These are phyloP conservation scores for Annulohypoxylon maeteangense DNA, from an alignment of 495 filamentous ascomycete species.

Conservation along the genomic window DNA sequence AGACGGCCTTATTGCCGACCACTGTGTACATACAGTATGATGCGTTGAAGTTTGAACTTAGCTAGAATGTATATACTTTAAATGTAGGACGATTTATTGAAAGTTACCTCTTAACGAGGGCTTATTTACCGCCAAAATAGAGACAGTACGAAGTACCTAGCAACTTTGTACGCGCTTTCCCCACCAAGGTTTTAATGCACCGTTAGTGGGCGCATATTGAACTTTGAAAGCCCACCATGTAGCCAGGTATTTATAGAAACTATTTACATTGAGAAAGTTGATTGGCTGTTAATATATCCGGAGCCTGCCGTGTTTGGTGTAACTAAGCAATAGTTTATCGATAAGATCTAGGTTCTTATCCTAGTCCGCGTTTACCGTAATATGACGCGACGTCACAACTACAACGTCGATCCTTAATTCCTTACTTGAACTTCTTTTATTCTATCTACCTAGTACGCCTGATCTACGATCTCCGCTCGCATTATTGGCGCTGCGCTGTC, in stretches of 20 bases:
- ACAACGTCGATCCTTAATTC: conserved; percentile 21
- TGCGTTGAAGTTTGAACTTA: conserved; percentile 59
- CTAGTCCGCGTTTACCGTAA: conserved; percentile 27
- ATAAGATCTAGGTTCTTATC: conserved; percentile 16
- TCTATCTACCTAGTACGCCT: not conserved
- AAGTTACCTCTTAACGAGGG: not conserved
- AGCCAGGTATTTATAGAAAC: conserved; percentile 21
- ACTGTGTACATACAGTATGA: conserved; percentile 65
- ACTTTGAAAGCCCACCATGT: not conserved
- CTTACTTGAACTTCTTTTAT: conserved; percentile 8
- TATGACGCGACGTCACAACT: conserved; percentile 40
- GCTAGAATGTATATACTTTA: conserved; percentile 13
- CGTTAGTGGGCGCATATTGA: not conserved
- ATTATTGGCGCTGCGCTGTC: conserved; percentile 3
- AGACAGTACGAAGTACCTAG: not conserved
- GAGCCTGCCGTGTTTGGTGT: conserved; percentile 8
- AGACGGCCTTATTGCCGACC: conserved; percentile 57
- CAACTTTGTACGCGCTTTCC: not conserved
- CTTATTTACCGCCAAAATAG: not conserved
- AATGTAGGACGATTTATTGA: not conserved
- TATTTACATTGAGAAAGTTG: conserved; percentile 2
- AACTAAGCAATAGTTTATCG: conserved; percentile 28
- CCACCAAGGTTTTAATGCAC: not conserved
- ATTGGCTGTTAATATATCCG: conserved; percentile 21
- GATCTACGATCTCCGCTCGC: not conserved